A percentile compares a stretch with the other conserved stretches of the same genome.
Evolutionary conservation across 345 rosid genomes (phyloP).

Genomic region (Dipteronia dyeriana): DNA sequence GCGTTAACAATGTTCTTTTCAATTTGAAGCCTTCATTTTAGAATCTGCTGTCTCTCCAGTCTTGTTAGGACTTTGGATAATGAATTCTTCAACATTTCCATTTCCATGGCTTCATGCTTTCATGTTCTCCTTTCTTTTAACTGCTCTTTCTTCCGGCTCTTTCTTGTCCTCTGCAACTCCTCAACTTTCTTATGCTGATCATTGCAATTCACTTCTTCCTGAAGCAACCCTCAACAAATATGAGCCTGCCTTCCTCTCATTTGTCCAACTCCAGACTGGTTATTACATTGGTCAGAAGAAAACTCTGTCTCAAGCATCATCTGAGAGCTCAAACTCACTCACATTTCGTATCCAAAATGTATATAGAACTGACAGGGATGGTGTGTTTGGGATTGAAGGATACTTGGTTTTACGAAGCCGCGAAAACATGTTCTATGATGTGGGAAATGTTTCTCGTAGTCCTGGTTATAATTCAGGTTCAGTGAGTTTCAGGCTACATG

Average conservation of each 20-base stretch:
- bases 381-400: slow-evolving; percentile 24
- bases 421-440: neutral
- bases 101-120: neutral
- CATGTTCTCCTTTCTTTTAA: slow-evolving; percentile 4
- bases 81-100: neutral
- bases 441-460: neutral
- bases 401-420: neutral
- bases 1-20: neutral
- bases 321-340: slow-evolving; percentile 8
- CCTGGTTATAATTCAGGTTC: neutral
- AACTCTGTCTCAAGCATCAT: neutral
- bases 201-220: slow-evolving; percentile 34
- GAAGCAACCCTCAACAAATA: slow-evolving; percentile 12
- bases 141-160: neutral
- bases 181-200: slow-evolving; percentile 23
- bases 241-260: neutral
- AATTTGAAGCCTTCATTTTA: neutral
- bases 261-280: slow-evolving; percentile 8
- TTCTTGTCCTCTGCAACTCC: slow-evolving; percentile 13
- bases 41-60: neutral
- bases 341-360: neutral
- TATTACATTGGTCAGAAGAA: slow-evolving; percentile 19
- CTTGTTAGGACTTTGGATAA: neutral
- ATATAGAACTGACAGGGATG: slow-evolving; percentile 17
- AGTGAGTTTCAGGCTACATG: slow-evolving; percentile 34